phyloP scores from a whole-genome alignment of 768 basidiomycete genomes.

The Dentipellis fragilis region DNA sequence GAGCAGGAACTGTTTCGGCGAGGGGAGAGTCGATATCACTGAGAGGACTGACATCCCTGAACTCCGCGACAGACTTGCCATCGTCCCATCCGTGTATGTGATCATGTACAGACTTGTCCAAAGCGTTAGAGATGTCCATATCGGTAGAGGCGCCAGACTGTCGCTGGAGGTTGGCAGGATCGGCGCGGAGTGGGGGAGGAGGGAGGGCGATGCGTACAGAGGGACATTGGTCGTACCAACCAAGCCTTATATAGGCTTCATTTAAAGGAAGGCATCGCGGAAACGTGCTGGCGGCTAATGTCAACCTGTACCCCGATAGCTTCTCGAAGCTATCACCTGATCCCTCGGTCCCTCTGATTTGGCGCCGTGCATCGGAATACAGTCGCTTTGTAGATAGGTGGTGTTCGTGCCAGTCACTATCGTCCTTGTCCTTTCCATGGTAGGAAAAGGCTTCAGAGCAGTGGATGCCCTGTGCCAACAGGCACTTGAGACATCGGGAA shows the following conservation, averaged over 20 bases:
- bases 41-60: no score
- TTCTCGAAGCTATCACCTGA: slow-evolving; percentile 25
- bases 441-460: slow-evolving; percentile 25
- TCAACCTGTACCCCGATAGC: slow-evolving; percentile 24
- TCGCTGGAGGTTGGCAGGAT: background rate
- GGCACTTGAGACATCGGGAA: slow-evolving; percentile 27
- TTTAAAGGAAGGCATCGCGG: slow-evolving; percentile 38
- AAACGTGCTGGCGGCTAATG: slow-evolving; percentile 38
- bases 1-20: no score
- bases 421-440: slow-evolving; percentile 5
- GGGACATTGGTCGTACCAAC: slow-evolving; percentile 48
- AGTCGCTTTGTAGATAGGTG: slow-evolving; percentile 18
- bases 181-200: background rate
- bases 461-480: slow-evolving; percentile 26
- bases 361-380: slow-evolving; percentile 10
- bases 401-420: slow-evolving; percentile 24
- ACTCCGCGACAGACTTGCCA: no score
- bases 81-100: background rate
- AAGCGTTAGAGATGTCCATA: background rate
- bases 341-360: slow-evolving; percentile 23
- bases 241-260: slow-evolving; percentile 27
- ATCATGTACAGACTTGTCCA: no score
- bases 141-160: background rate
- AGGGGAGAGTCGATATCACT: no score
- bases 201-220: background rate